Conservation (phyloP, 2,329 filamentous ascomycete species). For the Neofusicoccum ribis region DNA sequence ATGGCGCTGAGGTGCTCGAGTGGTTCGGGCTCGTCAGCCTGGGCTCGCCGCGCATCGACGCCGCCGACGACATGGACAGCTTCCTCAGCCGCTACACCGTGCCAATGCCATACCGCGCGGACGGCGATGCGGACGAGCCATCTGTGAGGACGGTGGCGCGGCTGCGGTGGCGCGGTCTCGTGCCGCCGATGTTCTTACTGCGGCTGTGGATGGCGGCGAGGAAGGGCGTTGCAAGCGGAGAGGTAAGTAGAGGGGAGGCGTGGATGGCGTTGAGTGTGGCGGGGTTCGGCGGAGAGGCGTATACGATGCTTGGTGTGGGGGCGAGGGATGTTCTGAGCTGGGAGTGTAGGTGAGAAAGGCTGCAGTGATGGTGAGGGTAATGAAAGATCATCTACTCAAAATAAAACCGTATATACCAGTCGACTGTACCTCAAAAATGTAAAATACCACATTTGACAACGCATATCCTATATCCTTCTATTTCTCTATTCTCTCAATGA, state of each 20-base stretch:
- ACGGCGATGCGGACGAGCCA: constrained; percentile 8
- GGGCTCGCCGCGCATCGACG: constrained; percentile 62
- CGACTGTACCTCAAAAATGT: too few species aligned
- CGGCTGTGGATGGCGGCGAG: constrained; percentile 30
- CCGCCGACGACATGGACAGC: constrained; percentile 62
- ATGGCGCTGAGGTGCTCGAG: constrained; percentile 68
- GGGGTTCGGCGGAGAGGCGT: constrained; percentile 32
- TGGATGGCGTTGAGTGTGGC: constrained; percentile 36
- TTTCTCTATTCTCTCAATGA: too few species aligned
- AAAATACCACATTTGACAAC: too few species aligned
- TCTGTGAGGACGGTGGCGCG: constrained; percentile 31
- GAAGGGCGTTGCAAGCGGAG: constrained; percentile 26
- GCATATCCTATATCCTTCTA: too few species aligned
- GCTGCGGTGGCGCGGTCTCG: constrained; percentile 47
- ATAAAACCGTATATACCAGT: too few species aligned
- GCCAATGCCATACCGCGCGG: constrained; percentile 44
- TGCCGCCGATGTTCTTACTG: constrained; percentile 37
- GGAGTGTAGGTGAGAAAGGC: constrained; percentile 28
- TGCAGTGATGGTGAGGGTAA: too few species aligned
- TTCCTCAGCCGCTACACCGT: constrained; percentile 69
- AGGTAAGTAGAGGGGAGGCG: constrained; percentile 21
- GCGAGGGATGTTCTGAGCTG: constrained; percentile 35
- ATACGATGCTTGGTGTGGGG: constrained; percentile 35
- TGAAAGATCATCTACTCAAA: too few species aligned
- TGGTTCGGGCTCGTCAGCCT: constrained; percentile 71